phyloP scores from a whole-genome alignment of 257 asterid species.

The Echites panduratus region DNA sequence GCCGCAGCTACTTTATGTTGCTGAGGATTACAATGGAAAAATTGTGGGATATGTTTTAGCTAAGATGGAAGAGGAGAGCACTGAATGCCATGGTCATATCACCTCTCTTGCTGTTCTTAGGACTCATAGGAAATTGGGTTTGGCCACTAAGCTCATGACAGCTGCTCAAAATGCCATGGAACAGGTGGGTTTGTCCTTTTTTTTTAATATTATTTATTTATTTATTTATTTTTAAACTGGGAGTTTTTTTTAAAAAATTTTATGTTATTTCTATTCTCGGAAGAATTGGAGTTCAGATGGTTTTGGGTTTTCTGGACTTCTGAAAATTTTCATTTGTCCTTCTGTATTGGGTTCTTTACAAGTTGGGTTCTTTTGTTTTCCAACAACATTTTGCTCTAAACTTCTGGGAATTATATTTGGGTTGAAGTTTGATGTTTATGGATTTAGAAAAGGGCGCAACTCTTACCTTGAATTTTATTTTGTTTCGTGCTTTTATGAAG shows the following conservation, averaged over 20 bases:
- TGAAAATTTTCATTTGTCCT: not conserved
- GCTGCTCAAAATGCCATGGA: conserved; percentile 99
- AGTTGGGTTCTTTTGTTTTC: not conserved
- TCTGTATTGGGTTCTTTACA: not conserved
- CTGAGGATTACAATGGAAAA: conserved; percentile 94
- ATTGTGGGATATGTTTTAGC: conserved; percentile 96
- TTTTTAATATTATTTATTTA: not conserved
- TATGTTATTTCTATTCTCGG: not conserved
- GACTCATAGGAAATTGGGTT: conserved; percentile 92
- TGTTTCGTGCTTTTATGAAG: not conserved
- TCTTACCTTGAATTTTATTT: not conserved
- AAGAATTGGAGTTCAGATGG: not conserved
- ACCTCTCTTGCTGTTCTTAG: conserved; percentile 98
- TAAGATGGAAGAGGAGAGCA: conserved; percentile 92
- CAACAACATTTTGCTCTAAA: not conserved
- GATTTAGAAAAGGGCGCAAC: not conserved
- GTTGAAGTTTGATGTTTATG: not conserved
- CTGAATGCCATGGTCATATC: conserved; percentile 98
- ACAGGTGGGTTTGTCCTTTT: conserved; percentile 35
- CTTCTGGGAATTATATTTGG: not conserved
- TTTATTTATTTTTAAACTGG: no score
- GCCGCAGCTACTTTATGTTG: conserved; percentile 97
- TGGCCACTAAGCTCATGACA: conserved; percentile 97
- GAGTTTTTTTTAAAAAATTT: no score
- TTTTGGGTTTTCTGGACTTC: not conserved